These are phyloP conservation scores for Suillus occidentalis DNA, from an alignment of 768 basidiomycete species.

Conservation along the genomic window DNA sequence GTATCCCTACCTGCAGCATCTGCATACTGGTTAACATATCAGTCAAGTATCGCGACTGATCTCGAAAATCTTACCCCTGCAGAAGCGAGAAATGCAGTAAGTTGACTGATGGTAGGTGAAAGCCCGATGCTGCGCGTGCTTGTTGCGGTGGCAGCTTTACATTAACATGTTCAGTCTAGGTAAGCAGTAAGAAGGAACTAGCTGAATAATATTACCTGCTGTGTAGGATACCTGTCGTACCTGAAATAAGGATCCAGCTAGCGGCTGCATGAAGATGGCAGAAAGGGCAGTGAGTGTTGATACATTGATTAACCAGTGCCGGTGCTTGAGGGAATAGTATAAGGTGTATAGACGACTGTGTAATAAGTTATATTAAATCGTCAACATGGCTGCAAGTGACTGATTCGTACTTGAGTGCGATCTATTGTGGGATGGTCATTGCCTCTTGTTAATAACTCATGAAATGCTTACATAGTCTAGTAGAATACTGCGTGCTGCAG, in stretches of 20 bases:
- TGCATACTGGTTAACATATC: constrained; percentile 34
- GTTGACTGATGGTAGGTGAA: constrained; percentile 39
- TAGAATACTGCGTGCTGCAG: constrained; percentile 60
- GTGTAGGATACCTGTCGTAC: constrained; percentile 21
- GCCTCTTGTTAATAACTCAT: not conserved
- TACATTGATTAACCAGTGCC: constrained; percentile 53
- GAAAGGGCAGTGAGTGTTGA: constrained; percentile 50
- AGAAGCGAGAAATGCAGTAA: constrained; percentile 59
- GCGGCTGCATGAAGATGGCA: constrained; percentile 54
- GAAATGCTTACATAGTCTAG: constrained; percentile 57
- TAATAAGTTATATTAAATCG: constrained; percentile 9
- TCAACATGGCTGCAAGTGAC: not conserved
- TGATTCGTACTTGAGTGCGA: constrained; percentile 41
- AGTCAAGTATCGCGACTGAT: constrained; percentile 1
- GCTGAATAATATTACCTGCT: constrained; percentile 29
- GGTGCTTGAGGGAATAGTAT: constrained; percentile 47
- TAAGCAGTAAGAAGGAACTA: constrained; percentile 39
- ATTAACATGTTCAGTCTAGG: constrained; percentile 24
- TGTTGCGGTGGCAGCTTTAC: constrained; percentile 38
- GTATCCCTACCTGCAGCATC: constrained; percentile 26
- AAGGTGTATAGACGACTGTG: constrained; percentile 44
- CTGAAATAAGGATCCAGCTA: constrained; percentile 44
- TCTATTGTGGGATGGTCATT: constrained; percentile 26
- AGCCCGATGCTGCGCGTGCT: constrained; percentile 47
- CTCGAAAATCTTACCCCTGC: constrained; percentile 45